phyloP scores from a whole-genome alignment of 2,329 filamentous ascomycete genomes.

The Calonectria ilicicola region DNA sequence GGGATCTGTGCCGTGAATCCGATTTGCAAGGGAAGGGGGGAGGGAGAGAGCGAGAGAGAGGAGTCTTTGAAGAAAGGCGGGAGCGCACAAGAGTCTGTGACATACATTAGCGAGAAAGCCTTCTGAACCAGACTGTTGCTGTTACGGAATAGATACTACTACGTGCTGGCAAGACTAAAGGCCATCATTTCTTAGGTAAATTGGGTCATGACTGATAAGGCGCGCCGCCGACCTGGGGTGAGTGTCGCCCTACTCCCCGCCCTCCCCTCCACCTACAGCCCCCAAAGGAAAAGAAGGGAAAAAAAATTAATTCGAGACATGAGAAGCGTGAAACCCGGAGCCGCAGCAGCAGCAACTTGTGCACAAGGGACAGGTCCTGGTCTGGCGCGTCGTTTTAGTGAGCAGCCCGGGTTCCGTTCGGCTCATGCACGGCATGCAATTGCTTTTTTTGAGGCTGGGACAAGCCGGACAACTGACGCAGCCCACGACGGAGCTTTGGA shows the following conservation, averaged over 20 bases:
- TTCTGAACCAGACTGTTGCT: not conserved
- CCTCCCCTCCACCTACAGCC: no score
- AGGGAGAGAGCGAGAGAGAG: not conserved
- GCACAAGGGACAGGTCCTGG: not conserved
- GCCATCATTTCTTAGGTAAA: not conserved
- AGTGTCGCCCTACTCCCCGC: not conserved
- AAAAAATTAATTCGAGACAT: not conserved
- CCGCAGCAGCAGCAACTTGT: not conserved
- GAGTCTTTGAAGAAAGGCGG: not conserved
- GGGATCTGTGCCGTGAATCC: not conserved
- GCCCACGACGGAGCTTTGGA: not conserved
- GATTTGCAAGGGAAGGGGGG: not conserved
- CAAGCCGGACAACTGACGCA: not conserved
- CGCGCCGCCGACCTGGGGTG: not conserved
- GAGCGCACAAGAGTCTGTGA: not conserved
- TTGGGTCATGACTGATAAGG: not conserved
- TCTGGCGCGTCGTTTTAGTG: not conserved
- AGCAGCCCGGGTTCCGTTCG: not conserved
- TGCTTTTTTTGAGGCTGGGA: not conserved
- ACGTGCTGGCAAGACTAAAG: not conserved
- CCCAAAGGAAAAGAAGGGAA: not conserved
- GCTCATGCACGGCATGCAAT: constrained; percentile 15
- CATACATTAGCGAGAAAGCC: not conserved
- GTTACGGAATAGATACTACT: constrained; percentile 12
- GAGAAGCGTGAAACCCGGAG: not conserved